Evolutionary conservation across 345 rosid species (phyloP), one percentile per base, ranked within the genome.

Genomic region (Salix koriyanagi): DNA sequence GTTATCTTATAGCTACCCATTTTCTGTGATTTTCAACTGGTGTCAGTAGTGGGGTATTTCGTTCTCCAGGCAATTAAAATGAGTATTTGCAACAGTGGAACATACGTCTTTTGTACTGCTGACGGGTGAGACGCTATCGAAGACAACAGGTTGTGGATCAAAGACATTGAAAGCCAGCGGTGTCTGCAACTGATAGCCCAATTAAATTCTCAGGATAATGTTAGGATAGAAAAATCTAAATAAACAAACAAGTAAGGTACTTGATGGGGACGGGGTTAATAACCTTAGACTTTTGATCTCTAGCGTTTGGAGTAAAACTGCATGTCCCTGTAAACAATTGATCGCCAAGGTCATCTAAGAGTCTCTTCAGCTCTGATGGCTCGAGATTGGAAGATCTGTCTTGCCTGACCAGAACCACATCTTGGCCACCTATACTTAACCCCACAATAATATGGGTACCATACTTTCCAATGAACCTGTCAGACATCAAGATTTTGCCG

Each of bases 371-470:
- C 46, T 90, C 83, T 5, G 88, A 85, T 23, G 91, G 83, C 23
- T 70, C 86, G 76, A 91, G 58, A 61, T 77, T 89, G 6, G 93
- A 89, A 61, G 91, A 86, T 66, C 71, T 81, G 65, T 91, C 91
- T 78, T 93, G 98, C 80, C 87, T 91, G 32, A 93, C 94, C 69
- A 85, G 70, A 8, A 96, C 87, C 71, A 91, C 73, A 75, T 96
- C 98, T 28, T 90, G 81, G 15, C 99, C 99, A 16, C 99, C 99
- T 5, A 96, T 79, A 50, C 94, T 82, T 34, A 96, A 48, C 60
- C 98, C 99, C 56, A 87, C 92, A 16, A 93, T 81, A 6, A 96
- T 73, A 75, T 96, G 99, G 36, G 99, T 96, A 65, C 99, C 99
- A 71, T 91, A 93, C 73, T 80, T 92, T 83, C 91, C 90, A 23